Base-by-base conservation (phyloP, 306 rosid genomes). In the Pterocarpus macrocarpus region DNA sequence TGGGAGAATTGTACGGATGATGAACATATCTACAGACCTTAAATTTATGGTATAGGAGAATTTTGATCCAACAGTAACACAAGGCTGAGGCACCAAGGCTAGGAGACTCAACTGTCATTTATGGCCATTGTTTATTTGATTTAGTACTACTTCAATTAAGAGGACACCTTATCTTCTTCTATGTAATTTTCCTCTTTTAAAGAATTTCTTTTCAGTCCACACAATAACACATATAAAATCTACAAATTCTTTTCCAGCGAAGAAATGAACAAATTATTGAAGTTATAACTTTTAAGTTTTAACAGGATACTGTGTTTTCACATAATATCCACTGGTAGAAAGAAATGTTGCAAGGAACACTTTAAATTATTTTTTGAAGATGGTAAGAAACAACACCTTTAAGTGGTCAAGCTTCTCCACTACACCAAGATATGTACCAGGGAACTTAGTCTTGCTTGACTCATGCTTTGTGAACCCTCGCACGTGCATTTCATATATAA, bases 401-500 rank as follows among this genome's bases (percentile, higher is more conserved):
- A 95, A 87, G 86, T 93, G 92, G 77, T 95, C 93, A 71, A 95
- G 92, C 91, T 93, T 95, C 89, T 93, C 97, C 78, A 92, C 97
- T 50, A 93, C 93, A 84, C 98, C 99, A 64, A 86, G 87, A 87
- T 95, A 95, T 81, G 97, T 95, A 67, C 99, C 99, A 4, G 99
- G 99, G 75, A 83, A 89, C 80, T 88, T 73, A 32, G 91, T 64
- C 30, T 79, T 63, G 77, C 98, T 95, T 6, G 98, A 93, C 78
- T 95, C 96, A 52, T 95, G 99, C 86, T 88, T 90, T 65, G 99
- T 91, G 79, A 93, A 95, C 61, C 97, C 98, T 17, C 98, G 86
- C 57, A 95, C 99, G 84, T 95, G 99, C 96, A 95, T 89, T 88
- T 95, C 99, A 81, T 93, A 95, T 71, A 93, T 86, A 50, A 95